Evolutionary conservation across 768 basidiomycete genomes (phyloP).

Genomic region (Pleurotus platypus): DNA sequence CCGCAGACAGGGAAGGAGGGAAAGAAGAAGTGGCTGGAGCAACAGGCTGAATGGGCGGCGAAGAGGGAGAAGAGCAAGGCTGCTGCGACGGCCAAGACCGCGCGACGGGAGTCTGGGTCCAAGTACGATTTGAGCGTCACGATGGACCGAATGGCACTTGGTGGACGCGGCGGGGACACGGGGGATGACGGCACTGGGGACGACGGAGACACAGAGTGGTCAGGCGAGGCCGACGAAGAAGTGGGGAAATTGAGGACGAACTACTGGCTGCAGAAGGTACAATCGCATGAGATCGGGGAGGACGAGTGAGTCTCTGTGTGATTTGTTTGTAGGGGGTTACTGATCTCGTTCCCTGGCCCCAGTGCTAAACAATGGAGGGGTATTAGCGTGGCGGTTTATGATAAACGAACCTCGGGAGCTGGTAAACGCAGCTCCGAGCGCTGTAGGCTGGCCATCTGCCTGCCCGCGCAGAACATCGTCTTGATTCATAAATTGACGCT

Average conservation of each 20-base stretch:
- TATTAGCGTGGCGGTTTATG: constrained; percentile 60
- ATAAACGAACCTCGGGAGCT: constrained; percentile 49
- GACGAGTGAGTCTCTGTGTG: constrained; percentile 43
- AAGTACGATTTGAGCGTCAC: constrained; percentile 57
- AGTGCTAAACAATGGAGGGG: constrained; percentile 40
- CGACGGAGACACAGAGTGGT: not conserved
- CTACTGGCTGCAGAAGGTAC: constrained; percentile 69
- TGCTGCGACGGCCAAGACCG: not conserved
- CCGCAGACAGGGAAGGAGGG: not conserved
- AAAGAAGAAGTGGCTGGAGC: not conserved
- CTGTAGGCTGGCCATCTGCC: constrained; percentile 52
- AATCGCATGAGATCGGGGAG: constrained; percentile 41
- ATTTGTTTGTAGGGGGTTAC: constrained; percentile 5
- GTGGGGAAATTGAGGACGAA: constrained; percentile 31
- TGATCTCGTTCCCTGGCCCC: constrained; percentile 6
- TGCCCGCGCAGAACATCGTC: constrained; percentile 42
- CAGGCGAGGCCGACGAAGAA: not conserved
- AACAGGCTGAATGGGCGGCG: constrained; percentile 5
- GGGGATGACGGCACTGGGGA: constrained; percentile 8
- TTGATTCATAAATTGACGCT: constrained; percentile 47
- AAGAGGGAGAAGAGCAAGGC: constrained; percentile 1
- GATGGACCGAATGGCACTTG: constrained; percentile 67
- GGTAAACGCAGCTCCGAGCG: constrained; percentile 38
- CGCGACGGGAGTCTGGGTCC: constrained; percentile 41
- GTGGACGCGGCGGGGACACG: constrained; percentile 44